Percentiles rank a stretch among this genome's conserved stretches.
Evolutionary conservation across 1,284 basidiomycete genomes (phyloP).

Genomic region (Tilletiaria anomala): DNA sequence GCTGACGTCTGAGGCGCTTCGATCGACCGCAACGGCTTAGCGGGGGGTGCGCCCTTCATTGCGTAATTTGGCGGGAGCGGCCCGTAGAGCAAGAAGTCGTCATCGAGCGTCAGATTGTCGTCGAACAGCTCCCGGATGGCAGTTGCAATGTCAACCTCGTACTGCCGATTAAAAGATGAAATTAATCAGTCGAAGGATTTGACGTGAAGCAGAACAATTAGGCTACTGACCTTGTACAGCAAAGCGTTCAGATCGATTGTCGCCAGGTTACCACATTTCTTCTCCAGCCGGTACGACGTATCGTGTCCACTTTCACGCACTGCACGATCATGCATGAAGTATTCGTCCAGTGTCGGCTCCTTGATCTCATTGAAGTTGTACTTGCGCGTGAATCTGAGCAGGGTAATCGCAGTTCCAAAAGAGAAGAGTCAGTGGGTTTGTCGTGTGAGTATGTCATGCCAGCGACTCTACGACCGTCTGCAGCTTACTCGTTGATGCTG

Average conservation of each 20-base stretch:
- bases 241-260: slow-evolving; percentile 87
- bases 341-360: slow-evolving; percentile 84
- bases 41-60: slow-evolving; percentile 6
- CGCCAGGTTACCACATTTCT: slow-evolving; percentile 75
- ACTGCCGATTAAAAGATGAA: slow-evolving; percentile 4
- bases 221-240: slow-evolving; percentile 52
- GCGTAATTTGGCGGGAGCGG: slow-evolving; percentile 43
- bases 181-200: slow-evolving; percentile 31
- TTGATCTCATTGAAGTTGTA: slow-evolving; percentile 73
- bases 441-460: background rate
- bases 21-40: slow-evolving; percentile 51
- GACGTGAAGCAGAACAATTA: slow-evolving; percentile 47
- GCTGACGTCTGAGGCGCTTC: slow-evolving; percentile 34
- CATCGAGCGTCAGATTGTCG: slow-evolving; percentile 74
- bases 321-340: slow-evolving; percentile 90
- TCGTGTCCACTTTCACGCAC: slow-evolving; percentile 77
- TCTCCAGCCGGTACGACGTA: slow-evolving; percentile 93
- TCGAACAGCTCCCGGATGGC: slow-evolving; percentile 89
- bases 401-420: background rate
- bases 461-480: background rate
- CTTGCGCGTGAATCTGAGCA: slow-evolving; percentile 61
- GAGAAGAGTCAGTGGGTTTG: background rate
- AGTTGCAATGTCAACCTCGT: slow-evolving; percentile 38
- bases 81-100: slow-evolving; percentile 53
- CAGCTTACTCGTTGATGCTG: slow-evolving; percentile 62